Evolutionary conservation across 805 yeast genomes (phyloP).

Genomic region (Priceomyces haplophilus): DNA sequence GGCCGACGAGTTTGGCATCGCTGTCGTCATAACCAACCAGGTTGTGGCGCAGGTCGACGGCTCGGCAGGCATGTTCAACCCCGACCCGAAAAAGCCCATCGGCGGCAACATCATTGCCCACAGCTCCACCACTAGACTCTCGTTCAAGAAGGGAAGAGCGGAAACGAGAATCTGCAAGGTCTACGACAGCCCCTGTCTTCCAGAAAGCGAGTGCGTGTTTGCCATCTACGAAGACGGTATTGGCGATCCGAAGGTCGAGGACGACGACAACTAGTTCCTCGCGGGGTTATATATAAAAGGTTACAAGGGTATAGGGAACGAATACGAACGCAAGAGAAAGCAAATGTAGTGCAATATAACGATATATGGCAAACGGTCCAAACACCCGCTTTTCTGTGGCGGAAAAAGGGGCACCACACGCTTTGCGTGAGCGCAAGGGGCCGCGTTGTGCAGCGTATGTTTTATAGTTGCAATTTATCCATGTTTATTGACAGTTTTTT

Average conservation of each 20-base stretch:
- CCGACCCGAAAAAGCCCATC: constrained; percentile 97
- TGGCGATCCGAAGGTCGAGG: constrained; percentile 90
- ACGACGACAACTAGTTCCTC: constrained; percentile 26
- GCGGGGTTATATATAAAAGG: neutral
- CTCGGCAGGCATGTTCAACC: constrained; percentile 75
- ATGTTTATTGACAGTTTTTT: too few species aligned
- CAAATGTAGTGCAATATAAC: neutral
- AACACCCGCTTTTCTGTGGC: too few species aligned
- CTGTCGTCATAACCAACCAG: constrained; percentile 88
- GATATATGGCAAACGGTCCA: too few species aligned
- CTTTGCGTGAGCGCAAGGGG: too few species aligned
- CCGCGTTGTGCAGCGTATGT: too few species aligned
- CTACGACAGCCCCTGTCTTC: constrained; percentile 93
- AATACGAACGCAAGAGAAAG: neutral
- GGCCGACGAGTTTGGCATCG: constrained; percentile 97
- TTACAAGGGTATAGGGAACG: neutral
- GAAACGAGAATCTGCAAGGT: constrained; percentile 92
- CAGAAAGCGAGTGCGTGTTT: constrained; percentile 92
- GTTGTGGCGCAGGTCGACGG: constrained; percentile 98
- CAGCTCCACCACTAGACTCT: constrained; percentile 89
- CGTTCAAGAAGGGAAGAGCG: constrained; percentile 85
- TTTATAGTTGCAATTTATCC: too few species aligned
- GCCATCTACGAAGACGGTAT: constrained; percentile 96
- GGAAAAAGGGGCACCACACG: too few species aligned
- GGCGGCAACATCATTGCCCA: constrained; percentile 99